These are phyloP conservation scores for Cicer bijugum DNA, from an alignment of 306 rosid species.

Conservation along the genomic window DNA sequence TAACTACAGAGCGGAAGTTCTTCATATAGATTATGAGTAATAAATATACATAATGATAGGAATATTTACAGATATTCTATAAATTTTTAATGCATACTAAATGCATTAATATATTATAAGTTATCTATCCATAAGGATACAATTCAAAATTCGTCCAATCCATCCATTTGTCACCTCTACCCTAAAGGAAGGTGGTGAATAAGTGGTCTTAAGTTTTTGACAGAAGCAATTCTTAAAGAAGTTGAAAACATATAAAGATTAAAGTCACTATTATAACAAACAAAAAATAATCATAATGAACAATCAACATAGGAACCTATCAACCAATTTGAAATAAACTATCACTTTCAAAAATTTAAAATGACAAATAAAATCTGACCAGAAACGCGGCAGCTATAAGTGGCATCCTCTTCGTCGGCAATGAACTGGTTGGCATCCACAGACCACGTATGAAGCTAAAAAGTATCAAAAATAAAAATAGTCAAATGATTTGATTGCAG, in stretches of 20 bases:
- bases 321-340: slow-evolving; percentile 38
- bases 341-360: slow-evolving; percentile 7
- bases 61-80: too few species aligned
- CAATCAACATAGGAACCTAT: not conserved
- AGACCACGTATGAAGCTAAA: slow-evolving; percentile 80
- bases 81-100: not conserved
- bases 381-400: slow-evolving; percentile 85
- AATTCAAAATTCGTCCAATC: not conserved
- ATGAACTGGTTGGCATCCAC: slow-evolving; percentile 81
- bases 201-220: slow-evolving; percentile 5
- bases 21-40: too few species aligned
- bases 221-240: slow-evolving; percentile 24
- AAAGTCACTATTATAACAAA: not conserved
- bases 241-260: not conserved
- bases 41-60: too few species aligned
- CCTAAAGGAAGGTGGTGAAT: not conserved
- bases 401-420: slow-evolving; percentile 87
- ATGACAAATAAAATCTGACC: slow-evolving; percentile 54
- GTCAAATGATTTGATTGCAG: not conserved
- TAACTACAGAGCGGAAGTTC: too few species aligned
- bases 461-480: slow-evolving; percentile 18
- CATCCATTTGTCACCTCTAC: not conserved
- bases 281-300: slow-evolving; percentile 27
- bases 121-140: slow-evolving; percentile 7
- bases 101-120: not conserved